phyloP scores from a whole-genome alignment of 2,329 filamentous ascomycete species.

The Aspergillus japonicus region DNA sequence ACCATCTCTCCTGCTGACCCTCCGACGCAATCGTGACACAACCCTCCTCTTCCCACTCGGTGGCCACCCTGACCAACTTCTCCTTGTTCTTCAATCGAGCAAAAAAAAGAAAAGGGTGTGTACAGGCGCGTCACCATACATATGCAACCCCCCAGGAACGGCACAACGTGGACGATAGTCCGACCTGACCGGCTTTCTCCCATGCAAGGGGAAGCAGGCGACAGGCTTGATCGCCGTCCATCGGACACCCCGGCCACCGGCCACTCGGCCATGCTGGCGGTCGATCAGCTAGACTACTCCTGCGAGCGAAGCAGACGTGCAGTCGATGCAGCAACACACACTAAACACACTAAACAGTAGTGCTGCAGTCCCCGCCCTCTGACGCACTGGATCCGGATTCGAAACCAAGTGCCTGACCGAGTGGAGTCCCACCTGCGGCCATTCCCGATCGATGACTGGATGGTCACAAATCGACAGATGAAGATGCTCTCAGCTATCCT shows the following conservation, averaged over 20 bases:
- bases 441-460: not conserved
- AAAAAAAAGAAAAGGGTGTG: not conserved
- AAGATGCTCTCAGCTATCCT: not conserved
- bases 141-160: conserved; percentile 7
- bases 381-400: conserved; percentile 1
- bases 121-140: conserved; percentile 12
- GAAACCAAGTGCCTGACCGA: conserved; percentile 1
- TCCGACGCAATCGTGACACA: conserved; percentile 8
- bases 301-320: not conserved
- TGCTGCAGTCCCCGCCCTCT: conserved; percentile 1
- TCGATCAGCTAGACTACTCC: not conserved
- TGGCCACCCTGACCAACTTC: not conserved
- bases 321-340: not conserved
- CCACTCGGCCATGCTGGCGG: not conserved
- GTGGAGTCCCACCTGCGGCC: conserved; percentile 3
- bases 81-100: not conserved
- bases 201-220: conserved; percentile 12
- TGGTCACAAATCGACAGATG: not conserved
- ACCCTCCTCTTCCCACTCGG: not conserved
- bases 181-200: conserved; percentile 1
- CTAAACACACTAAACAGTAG: too few species aligned
- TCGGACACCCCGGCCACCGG: conserved; percentile 11
- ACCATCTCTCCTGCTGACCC: not conserved
- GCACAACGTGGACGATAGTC: conserved; percentile 13
- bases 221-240: conserved; percentile 1